Evolutionary conservation across 2,329 filamentous ascomycete genomes (phyloP).

Genomic region (Clarireedia hainanense): DNA sequence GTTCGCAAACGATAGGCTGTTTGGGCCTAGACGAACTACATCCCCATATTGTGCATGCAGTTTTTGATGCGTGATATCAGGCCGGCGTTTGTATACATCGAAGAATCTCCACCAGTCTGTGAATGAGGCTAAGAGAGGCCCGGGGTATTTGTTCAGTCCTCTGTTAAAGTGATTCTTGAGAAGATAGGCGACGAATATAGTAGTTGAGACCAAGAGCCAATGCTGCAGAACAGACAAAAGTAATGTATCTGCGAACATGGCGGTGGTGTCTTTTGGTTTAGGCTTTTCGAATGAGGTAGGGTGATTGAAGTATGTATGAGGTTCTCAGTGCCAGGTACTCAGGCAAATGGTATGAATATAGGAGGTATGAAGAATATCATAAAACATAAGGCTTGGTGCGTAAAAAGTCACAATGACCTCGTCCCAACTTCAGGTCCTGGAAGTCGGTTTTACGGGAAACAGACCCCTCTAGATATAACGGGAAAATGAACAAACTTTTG

Average conservation of each 20-base stretch:
- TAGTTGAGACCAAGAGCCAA: constrained; percentile 35
- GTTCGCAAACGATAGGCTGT: constrained; percentile 64
- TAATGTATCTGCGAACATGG: constrained; percentile 6
- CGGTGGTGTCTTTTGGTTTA: not conserved
- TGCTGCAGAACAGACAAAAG: constrained; percentile 18
- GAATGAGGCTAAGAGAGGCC: constrained; percentile 58
- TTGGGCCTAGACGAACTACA: constrained; percentile 68
- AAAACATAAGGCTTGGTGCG: no score
- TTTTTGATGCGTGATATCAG: constrained; percentile 59
- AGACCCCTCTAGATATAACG: no score
- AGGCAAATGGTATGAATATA: no score
- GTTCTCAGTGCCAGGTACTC: no score
- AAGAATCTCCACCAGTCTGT: constrained; percentile 70
- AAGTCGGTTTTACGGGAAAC: no score
- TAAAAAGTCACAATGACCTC: no score
- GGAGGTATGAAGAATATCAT: no score
- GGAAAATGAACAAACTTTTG: no score
- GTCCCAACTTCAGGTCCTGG: no score
- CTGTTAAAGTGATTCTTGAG: constrained; percentile 42
- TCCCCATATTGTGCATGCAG: constrained; percentile 67
- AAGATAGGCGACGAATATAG: constrained; percentile 35
- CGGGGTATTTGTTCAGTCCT: constrained; percentile 64
- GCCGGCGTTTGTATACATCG: constrained; percentile 56
- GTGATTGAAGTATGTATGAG: not conserved
- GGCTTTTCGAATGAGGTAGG: no score